Evolutionary conservation across 73 alveolate species (phyloP).

Genomic region (Paramecium tetraurelia): DNA sequence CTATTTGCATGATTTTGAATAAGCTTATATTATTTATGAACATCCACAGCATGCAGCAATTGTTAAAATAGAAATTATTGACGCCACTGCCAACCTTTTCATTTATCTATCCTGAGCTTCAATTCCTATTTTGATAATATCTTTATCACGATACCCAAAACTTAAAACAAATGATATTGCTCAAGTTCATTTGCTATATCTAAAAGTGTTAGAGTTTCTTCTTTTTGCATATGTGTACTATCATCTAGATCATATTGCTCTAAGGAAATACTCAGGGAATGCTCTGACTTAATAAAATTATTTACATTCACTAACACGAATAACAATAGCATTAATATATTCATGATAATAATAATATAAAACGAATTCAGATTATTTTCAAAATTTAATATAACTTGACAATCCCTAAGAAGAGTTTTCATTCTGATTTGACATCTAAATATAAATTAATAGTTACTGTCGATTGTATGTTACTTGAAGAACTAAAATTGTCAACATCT

Average conservation of each 20-base stretch:
- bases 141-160: neutral
- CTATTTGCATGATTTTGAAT: conserved; percentile 33
- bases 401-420: neutral
- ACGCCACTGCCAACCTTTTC: conserved; percentile 29
- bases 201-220: neutral
- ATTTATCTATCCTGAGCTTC: neutral
- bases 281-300: conserved; percentile 2
- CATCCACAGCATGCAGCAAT: conserved; percentile 39
- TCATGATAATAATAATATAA: neutral
- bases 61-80: conserved; percentile 11
- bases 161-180: neutral
- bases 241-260: neutral
- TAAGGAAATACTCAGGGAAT: neutral
- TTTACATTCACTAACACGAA: neutral
- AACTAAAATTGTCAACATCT: neutral
- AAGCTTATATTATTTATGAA: neutral
- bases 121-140: neutral
- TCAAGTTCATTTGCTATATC: neutral
- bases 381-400: neutral
- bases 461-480: conserved; percentile 10
- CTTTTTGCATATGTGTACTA: neutral
- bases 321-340: neutral
- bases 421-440: conserved; percentile 24
- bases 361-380: conserved; percentile 12
- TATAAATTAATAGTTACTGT: neutral